Evolutionary conservation across 192 early-diverging fungal genomes (phyloP), one percentile per base, ranked within the genome.

Genomic region (Phlyctochytrium arcticum): DNA sequence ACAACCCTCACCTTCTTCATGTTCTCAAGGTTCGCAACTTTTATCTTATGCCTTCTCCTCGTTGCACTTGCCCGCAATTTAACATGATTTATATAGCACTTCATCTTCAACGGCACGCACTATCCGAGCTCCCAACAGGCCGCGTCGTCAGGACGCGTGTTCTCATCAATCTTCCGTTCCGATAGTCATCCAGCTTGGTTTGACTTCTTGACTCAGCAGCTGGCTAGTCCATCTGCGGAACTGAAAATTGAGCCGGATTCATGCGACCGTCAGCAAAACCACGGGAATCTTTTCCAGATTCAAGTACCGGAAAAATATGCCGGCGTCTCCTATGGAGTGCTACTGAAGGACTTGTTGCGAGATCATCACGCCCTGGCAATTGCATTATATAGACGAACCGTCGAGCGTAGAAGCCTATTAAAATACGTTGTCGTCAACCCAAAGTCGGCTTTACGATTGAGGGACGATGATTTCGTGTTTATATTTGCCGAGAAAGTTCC

Each of bases 351-450:
- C 39, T 73, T 82, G 51, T 72, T 85, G 49, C 72, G 75, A 49
- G 59, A 68, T 27, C 75, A 68, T 27, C 75, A 39, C 0, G 79
- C 81, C 7, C 51, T 89, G 7, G 67, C 81, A 4, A 66, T 89
- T n/a, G 88, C 79, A 8, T 78, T 89, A n/a, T 89, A 89, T 57
- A 78, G 88, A 48, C 47, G 60, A 6, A 75, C 71, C 31, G 55
- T 72, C 50, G 85, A 87, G 37, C 71, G 76, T 30, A 68, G 65
- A 9, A 69, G 73, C 46, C 74, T 80, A n/a, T 78, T 83, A 15
- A 79, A 76, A 59, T 87, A 84, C 56, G 77, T 85, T 10, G 71
- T 80, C 48, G 72, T 85, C 1, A 89, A 89, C 48, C 88, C 88
- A 3, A 37, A 51, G n/a, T 57, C 60, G 5, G 62, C 74, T 32